Evolutionary conservation across 139 green algal genomes (phyloP), one percentile per base, ranked within the genome.

Genomic region (Haematococcus sp.): DNA sequence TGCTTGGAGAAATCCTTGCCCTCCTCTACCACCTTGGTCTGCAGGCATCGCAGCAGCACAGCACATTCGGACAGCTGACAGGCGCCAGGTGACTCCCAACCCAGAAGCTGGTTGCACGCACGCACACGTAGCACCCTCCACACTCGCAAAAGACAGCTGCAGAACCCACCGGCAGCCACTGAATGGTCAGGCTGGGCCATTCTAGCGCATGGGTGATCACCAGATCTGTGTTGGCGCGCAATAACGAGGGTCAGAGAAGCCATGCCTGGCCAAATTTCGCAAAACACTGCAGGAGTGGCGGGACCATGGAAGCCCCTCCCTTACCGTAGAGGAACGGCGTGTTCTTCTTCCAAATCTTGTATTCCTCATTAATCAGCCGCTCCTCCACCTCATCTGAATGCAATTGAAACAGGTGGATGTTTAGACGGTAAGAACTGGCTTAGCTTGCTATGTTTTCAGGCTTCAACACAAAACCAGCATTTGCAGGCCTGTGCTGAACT

Each of bases 301-400:
- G 55, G 44, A 16, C 44, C 44, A 17, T 55, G 46, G 17, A 55
- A 55, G 46, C 46, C 17, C 15, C 46, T 55, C 15, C 34, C 63
- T 58, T 60, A 97, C 93, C 92, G 81, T 99, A 99, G 0, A 99
- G 87, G 55, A 98, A 99, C 0, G 96, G 95, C 0, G 94, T 98
- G 85, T 99, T 99, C 79, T 98, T 98, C 88, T 99, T 99, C 96
- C 96, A 99, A 22, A 99, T 97, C 78, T 99, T 99, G 84, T 99
- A 99, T 81, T 99, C 96, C 81, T 99, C 96, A 54, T 98, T 98
- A 28, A 99, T 88, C 19, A 99, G 76, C 2, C 88, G 68, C 88
- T 93, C 88, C 74, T 92, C 88, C 17, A 82, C 59, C 70, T 92
- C 66, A 44, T 58, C 66, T 49, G 40, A 49, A 49, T 49, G 40